A percentile compares a stretch with the other conserved stretches of the same genome.
phyloP scores from a whole-genome alignment of 1,139 yeast genomes.

The Pichia kudriavzevii region DNA sequence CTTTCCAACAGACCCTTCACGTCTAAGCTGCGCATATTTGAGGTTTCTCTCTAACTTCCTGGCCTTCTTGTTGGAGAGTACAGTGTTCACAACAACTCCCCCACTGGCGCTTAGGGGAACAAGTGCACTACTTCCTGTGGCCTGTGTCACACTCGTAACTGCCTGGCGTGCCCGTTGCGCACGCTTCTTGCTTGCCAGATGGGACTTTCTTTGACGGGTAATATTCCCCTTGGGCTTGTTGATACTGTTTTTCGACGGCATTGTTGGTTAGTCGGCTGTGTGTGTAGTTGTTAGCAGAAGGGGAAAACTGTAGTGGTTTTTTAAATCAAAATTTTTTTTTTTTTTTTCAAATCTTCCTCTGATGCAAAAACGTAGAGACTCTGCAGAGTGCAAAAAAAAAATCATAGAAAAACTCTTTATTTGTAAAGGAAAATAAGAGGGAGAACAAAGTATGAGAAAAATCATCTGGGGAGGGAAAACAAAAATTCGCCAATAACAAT shows the following conservation, averaged over 20 bases:
- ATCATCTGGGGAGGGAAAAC: too few species aligned
- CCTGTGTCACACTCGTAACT: conserved; percentile 32
- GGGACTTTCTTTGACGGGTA: conserved; percentile 46
- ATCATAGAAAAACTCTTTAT: too few species aligned
- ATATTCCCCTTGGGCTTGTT: conserved; percentile 70
- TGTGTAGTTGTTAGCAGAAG: not conserved
- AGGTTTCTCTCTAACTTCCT: conserved; percentile 76
- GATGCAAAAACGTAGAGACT: too few species aligned
- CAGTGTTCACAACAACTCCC: conserved; percentile 47
- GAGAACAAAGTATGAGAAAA: too few species aligned
- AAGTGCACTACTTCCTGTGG: conserved; percentile 50
- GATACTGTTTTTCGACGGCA: conserved; percentile 57
- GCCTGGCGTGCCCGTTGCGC: conserved; percentile 38
- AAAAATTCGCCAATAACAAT: too few species aligned
- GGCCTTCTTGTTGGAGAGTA: conserved; percentile 73
- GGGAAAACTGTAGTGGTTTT: not conserved
- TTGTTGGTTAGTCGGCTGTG: conserved; percentile 1
- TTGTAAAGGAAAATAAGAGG: too few species aligned
- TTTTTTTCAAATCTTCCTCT: too few species aligned
- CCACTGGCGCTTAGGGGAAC: conserved; percentile 42
- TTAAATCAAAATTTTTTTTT: conserved; percentile 1
- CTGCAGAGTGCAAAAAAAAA: too few species aligned
- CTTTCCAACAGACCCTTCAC: conserved; percentile 36
- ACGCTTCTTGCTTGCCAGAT: conserved; percentile 50
- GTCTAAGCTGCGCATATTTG: conserved; percentile 57